Evolutionary conservation across 106 monocot genomes (phyloP).

Genomic region (Apostasia shenzhenica): DNA sequence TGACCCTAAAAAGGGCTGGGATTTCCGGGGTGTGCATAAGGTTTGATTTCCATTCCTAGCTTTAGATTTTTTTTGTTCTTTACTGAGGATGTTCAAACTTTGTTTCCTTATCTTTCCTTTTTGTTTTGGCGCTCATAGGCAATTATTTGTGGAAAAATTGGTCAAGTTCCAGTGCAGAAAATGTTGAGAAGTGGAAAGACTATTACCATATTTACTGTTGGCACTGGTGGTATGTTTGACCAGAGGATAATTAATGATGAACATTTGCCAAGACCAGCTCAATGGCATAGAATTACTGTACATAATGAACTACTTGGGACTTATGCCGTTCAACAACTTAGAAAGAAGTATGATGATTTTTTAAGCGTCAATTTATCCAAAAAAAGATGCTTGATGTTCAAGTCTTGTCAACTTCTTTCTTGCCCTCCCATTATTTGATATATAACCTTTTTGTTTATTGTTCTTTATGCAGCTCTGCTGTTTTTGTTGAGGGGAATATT

Average conservation of each 20-base stretch:
- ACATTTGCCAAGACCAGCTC: conserved; percentile 76
- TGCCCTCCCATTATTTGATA: background rate
- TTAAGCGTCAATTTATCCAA: background rate
- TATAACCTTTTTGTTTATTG: background rate
- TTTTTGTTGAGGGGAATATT: conserved; percentile 96
- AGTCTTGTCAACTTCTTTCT: background rate
- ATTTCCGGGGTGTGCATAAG: conserved; percentile 88
- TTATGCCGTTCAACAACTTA: conserved; percentile 80
- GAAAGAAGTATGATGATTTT: conserved; percentile 57
- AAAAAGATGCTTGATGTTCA: background rate
- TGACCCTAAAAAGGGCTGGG: conserved; percentile 81
- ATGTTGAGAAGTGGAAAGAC: conserved; percentile 83
- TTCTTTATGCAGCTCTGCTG: conserved; percentile 55
- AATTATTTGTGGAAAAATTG: conserved; percentile 90
- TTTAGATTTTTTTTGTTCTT: background rate
- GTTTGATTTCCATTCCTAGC: conserved; percentile 18
- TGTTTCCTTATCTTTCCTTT: background rate
- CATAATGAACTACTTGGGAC: conserved; percentile 80
- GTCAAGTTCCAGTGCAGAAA: conserved; percentile 84
- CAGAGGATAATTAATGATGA: conserved; percentile 62
- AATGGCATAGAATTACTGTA: conserved; percentile 90
- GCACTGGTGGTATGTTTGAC: conserved; percentile 97
- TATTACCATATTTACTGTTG: conserved; percentile 90
- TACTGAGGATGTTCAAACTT: background rate
- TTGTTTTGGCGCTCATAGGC: conserved; percentile 34